phyloP scores from a whole-genome alignment of 2,329 filamentous ascomycete species.

The Aspergillus carbonarius region DNA sequence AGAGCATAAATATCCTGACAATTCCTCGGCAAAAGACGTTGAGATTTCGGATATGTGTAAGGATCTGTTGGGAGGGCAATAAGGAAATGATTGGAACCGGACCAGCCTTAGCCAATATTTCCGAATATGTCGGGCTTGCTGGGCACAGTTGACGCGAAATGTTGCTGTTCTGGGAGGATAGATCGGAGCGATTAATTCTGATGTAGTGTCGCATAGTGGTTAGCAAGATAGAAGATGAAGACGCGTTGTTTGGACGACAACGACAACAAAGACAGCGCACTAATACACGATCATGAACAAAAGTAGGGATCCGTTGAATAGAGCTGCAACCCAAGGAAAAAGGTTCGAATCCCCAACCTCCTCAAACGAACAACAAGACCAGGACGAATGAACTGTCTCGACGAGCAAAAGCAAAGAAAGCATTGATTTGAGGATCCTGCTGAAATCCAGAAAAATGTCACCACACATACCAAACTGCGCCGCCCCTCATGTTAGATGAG shows the following conservation, averaged over 20 bases:
- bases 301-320: background rate
- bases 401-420: background rate
- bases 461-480: constrained; percentile 22
- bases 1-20: constrained; percentile 8
- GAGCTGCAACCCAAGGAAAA: background rate
- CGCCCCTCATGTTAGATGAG: constrained; percentile 23
- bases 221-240: constrained; percentile 13
- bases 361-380: background rate
- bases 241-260: background rate
- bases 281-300: background rate
- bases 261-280: background rate
- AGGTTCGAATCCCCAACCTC: background rate
- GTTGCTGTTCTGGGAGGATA: background rate
- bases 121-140: constrained; percentile 1
- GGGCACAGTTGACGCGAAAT: background rate
- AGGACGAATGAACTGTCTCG: constrained; percentile 1
- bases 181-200: constrained; percentile 14
- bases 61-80: background rate
- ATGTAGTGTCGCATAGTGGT: constrained; percentile 10
- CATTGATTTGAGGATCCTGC: background rate
- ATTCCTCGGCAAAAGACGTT: background rate
- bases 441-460: constrained; percentile 2
- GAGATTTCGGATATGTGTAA: background rate
- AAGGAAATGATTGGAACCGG: constrained; percentile 20
- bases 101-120: constrained; percentile 26